Evolutionary conservation across 495 filamentous ascomycete genomes (phyloP), one percentile per base, ranked within the genome.

Genomic region (Aspergillus diversus): DNA sequence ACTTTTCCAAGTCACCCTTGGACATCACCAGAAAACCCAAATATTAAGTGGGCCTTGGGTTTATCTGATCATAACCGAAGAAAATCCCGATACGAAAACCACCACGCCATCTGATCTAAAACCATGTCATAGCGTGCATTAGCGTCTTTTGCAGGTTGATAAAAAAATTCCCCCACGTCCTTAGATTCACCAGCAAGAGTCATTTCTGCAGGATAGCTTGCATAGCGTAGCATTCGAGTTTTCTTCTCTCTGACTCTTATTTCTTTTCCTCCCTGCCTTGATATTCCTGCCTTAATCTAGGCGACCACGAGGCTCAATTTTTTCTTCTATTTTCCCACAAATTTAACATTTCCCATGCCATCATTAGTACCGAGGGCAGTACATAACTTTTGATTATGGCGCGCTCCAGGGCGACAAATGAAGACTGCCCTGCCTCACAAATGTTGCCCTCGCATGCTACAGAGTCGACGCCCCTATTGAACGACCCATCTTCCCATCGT

Each of bases 401-500:
- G 16, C 15, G 11, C 15, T 17, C 59, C 16, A 46, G 43, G 15
- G 33, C 49, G n/a, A 35, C 39, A 35, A 31, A 57, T 52, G 57
- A 57, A 17, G 43, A 57, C 33, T 49, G 13, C 4, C 46, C 58
- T 43, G 6, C n/a, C 34, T 17, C 33, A 55, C 49, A n/a, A n/a
- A 46, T 42, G 56, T 55, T 34, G 31, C 50, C 13, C 37, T 37
- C 33, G 7, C 43, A 52, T 31, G 59, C 55, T 9, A 59, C 69
- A 47, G 73, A 75, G 37, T 68, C 71, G 46, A 73, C 71, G 16
- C 73, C 73, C 16, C 50, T 75, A 37, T 57, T 75, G 57, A 63
- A 62, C 16, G 59, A 58, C 33, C 39, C 55, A 0, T 27, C 58
- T 12, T 51, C 49, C 9, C 42, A 47, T 43, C 59, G 42, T 16